Evolutionary conservation across 352 stramenopile species (phyloP), one percentile per base, ranked within the genome.

Genomic region (Globisporangium echinulatum): DNA sequence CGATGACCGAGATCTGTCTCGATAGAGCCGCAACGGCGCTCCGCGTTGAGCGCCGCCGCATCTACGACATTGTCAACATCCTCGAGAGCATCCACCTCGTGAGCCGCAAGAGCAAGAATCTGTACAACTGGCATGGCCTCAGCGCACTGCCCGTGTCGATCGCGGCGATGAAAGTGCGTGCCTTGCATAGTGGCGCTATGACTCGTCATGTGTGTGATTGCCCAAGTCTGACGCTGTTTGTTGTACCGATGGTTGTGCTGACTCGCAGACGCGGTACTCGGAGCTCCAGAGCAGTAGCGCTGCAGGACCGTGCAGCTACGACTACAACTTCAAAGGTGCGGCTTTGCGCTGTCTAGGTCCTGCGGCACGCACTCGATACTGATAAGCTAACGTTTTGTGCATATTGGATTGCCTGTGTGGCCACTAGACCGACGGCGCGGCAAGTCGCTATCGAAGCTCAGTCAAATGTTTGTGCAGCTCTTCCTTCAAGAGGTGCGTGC

Each of bases 31-130:
- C 85, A 0, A 66, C 70, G 0, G 74, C 92, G 58, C 67, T 94
- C 1, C 84, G 87, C 2, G 94, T 98, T 0, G 95, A 98, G 68
- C 81, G 96, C 48, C 79, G 96, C 46, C 77, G 96, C 15, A 98
- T 99, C 55, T 99, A 99, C 68, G 96, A 99, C 71, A 97, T 99
- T 48, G 94, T 99, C 52, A 99, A 99, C 68, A 98, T 99, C 69
- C 77, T 99, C 37, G 96, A 98, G 68, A 96, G 87, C 53, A 89
- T 99, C 46, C 79, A 94, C 39, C 87, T 99, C 36, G 93, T 98
- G 5, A 94, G 80, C 37, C 90, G 96, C n/a, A 94, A 98, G 62
- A 94, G 90, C 59, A 98, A 98, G 72, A 99, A 98, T 64, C 84
- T 96, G 2, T 99, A 99, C 79, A 90, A 92, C 52, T 96, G 87